Evolutionary conservation across 2,329 filamentous ascomycete genomes (phyloP).

Genomic region (Triangularia verruculosa): DNA sequence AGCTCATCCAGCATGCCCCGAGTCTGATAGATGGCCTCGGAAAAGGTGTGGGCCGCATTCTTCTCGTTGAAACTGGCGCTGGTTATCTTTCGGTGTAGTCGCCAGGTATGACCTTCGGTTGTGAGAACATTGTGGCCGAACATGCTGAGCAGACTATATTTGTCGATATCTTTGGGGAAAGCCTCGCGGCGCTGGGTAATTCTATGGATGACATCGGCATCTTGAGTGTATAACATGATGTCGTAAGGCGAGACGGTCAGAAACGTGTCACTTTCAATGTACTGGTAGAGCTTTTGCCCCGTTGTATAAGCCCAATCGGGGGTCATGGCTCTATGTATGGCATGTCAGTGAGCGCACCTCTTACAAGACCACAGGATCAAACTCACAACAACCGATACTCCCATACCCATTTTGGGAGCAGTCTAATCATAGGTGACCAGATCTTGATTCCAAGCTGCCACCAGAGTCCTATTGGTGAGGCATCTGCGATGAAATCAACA

Average conservation of each 20-base stretch:
- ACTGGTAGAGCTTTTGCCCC: conserved; percentile 56
- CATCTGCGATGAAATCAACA: conserved; percentile 37
- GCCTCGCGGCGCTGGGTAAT: conserved; percentile 64
- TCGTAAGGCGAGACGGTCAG: conserved; percentile 58
- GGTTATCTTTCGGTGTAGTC: conserved; percentile 68
- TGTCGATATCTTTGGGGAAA: conserved; percentile 65
- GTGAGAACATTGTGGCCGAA: conserved; percentile 72
- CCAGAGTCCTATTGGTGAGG: conserved; percentile 47
- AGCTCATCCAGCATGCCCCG: conserved; percentile 59
- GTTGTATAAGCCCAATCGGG: conserved; percentile 59
- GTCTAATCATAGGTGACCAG: conserved; percentile 54
- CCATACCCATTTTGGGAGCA: conserved; percentile 54
- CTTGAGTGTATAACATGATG: conserved; percentile 55
- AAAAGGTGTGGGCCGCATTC: conserved; percentile 65
- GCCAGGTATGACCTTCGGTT: conserved; percentile 68
- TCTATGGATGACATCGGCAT: conserved; percentile 63
- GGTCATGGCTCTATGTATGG: conserved; percentile 48
- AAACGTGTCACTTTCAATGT: conserved; percentile 58
- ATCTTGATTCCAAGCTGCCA: conserved; percentile 56
- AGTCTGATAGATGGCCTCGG: conserved; percentile 61
- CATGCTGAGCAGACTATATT: conserved; percentile 58
- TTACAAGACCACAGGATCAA: not conserved
- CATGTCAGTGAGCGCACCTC: not conserved
- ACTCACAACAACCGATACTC: conserved; percentile 59
- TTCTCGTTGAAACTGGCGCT: conserved; percentile 73